phyloP scores from a whole-genome alignment of 441 rosid species.

The Jatropha multifida region DNA sequence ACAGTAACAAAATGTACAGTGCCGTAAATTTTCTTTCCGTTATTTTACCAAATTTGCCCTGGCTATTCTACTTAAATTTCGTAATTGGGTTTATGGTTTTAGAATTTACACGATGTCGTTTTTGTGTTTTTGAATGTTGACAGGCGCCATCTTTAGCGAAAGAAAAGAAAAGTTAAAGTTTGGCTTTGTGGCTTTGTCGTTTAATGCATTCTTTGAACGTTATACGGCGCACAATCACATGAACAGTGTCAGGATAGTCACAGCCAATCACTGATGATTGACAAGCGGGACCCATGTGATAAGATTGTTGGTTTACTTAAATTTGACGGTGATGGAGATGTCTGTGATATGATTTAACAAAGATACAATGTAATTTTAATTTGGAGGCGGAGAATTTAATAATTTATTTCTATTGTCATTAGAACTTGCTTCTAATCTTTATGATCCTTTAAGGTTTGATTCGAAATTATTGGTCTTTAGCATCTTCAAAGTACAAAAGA shows the following conservation, averaged over 20 bases:
- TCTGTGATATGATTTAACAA: not conserved
- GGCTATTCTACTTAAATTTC: not conserved
- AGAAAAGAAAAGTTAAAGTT: not conserved
- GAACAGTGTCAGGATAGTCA: not conserved
- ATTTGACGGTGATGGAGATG: not conserved
- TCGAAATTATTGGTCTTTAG: not conserved
- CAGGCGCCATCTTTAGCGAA: slow-evolving; percentile 16
- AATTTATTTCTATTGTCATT: not conserved
- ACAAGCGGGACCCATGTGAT: slow-evolving; percentile 2
- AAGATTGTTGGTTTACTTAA: not conserved
- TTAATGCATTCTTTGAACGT: not conserved
- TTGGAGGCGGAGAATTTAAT: not conserved
- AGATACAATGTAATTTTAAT: not conserved
- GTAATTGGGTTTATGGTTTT: not conserved
- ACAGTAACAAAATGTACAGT: not conserved
- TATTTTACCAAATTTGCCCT: not conserved
- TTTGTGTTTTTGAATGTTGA: slow-evolving; percentile 10
- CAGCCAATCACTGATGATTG: not conserved
- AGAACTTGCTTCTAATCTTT: not conserved
- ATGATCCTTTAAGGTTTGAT: not conserved
- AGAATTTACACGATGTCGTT: slow-evolving; percentile 14
- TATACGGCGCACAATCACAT: slow-evolving; percentile 11
- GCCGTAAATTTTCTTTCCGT: not conserved
- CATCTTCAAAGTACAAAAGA: not conserved
- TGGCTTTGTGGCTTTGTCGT: slow-evolving; percentile 15